A percentile compares a stretch with the other conserved stretches of the same genome.
Evolutionary conservation across 176 grass and related monocot species (phyloP).

Genomic region (Pontederia crassipes): DNA sequence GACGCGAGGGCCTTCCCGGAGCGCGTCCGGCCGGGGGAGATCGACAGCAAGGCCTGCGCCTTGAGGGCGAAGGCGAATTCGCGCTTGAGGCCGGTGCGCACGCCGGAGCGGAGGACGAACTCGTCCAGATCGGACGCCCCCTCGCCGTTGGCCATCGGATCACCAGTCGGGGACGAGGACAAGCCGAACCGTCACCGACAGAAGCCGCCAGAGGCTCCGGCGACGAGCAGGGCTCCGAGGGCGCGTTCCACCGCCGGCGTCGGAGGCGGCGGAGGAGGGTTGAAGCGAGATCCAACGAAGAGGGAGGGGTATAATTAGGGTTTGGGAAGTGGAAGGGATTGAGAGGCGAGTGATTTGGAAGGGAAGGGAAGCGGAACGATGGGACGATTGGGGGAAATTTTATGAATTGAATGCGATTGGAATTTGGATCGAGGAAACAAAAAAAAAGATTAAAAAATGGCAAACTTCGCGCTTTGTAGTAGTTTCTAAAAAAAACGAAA

Average conservation of each 20-base stretch:
- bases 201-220: background rate
- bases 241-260: background rate
- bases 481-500: too few relatives aligned
- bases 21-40: slow-evolving; percentile 70
- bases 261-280: background rate
- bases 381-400: too few relatives aligned
- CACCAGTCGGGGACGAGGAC: background rate
- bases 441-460: too few relatives aligned
- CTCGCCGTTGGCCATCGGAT: slow-evolving; percentile 5
- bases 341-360: too few relatives aligned
- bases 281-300: background rate
- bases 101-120: slow-evolving; percentile 80
- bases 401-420: too few relatives aligned
- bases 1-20: slow-evolving; percentile 20
- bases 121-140: slow-evolving; percentile 11
- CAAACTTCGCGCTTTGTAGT: too few relatives aligned
- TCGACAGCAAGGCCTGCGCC: slow-evolving; percentile 44
- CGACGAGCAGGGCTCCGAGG: background rate
- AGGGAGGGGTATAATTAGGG: background rate
- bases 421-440: too few relatives aligned
- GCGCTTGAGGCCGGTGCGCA: slow-evolving; percentile 76
- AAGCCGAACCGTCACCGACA: background rate
- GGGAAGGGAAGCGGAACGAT: too few relatives aligned
- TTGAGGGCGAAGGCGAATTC: slow-evolving; percentile 90
- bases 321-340: background rate